Base-by-base conservation (phyloP, 2,329 filamentous ascomycete species). In the Cladorrhinum sp. region DNA sequence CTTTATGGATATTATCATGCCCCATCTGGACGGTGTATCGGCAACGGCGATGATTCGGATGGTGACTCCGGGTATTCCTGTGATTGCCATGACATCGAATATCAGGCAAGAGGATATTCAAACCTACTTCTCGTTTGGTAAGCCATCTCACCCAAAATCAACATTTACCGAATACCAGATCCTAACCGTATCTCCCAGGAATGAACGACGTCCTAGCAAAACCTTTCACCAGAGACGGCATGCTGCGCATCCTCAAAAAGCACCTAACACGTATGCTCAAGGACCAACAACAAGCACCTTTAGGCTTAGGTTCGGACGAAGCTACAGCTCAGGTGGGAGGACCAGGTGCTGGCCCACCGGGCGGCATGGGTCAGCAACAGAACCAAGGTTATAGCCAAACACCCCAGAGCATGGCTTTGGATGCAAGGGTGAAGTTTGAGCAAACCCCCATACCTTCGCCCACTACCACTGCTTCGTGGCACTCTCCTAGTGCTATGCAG, bases 121-220 rank as follows among this genome's bases (percentile, higher is more conserved):
- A 57, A 93, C 96, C 78, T 99, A 99, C 73, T 98, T 97, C 78
- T 88, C 93, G 69, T 93, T 96, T 77, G 95, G 93, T 95, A 83
- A 79, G 88, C 75, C 3, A 13, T n/a, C 38, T 32, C 29, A 8
- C 45, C 48, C 25, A 29, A 25, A 2, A 6, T 6, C n/a, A 24
- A 10, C 32, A 36, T 18, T 32, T 36, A 45, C 22, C 6, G 32
- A 3, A 24, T 2, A 24, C 22, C 25, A 27, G 7, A 12, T 2
- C 32, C 68, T 77, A 59, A 79, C 67, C 32, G 23, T 6, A n/a
- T 29, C 16, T 25, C 22, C 6, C 67, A 96, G 93, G 93, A 49
- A 97, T 99, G 93, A 96, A 96, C 71, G 95, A 96, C 71, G 93
- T 99, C 18, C 79, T 99, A 62, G 93, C 95, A 0, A 99, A 99